Evolutionary conservation across 495 filamentous ascomycete species (phyloP).

Genomic region (Stereocaulon alpinum): DNA sequence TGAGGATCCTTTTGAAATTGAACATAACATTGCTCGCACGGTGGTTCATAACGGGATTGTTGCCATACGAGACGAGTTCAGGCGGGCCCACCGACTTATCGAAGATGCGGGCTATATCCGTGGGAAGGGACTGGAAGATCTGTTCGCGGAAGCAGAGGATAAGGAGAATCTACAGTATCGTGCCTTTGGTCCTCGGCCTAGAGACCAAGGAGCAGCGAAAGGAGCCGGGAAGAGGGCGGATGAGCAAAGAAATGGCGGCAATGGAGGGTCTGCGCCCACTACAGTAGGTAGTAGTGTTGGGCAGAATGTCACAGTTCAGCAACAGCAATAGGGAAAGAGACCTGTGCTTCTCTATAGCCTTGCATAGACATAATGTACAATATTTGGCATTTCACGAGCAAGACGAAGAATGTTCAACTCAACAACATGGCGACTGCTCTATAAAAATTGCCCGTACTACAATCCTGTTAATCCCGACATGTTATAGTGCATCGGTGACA

Average conservation of each 20-base stretch:
- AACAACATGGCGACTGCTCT: too few species aligned
- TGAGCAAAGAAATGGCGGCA: background rate
- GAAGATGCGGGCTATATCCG: slow-evolving; percentile 14
- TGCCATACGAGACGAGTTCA: slow-evolving; percentile 69
- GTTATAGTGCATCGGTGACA: too few species aligned
- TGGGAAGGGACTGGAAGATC: slow-evolving; percentile 19
- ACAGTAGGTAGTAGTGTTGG: too few species aligned
- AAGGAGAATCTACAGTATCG: slow-evolving; percentile 19
- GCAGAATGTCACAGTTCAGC: background rate
- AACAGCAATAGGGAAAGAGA: background rate
- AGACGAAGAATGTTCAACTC: too few species aligned
- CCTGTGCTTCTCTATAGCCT: too few species aligned
- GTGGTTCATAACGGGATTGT: slow-evolving; percentile 67
- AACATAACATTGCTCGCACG: slow-evolving; percentile 74
- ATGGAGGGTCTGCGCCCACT: background rate
- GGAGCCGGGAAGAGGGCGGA: background rate
- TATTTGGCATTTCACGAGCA: too few species aligned
- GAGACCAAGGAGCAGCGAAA: background rate
- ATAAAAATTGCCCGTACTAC: too few species aligned
- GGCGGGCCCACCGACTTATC: slow-evolving; percentile 60
- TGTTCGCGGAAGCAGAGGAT: slow-evolving; percentile 24
- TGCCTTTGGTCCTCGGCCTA: slow-evolving; percentile 21
- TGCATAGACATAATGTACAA: too few species aligned
- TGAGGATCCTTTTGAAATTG: slow-evolving; percentile 76
- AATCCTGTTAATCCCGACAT: too few species aligned